phyloP scores from a whole-genome alignment of 2,329 filamentous ascomycete genomes.

The Aspergillus tubingensis region DNA sequence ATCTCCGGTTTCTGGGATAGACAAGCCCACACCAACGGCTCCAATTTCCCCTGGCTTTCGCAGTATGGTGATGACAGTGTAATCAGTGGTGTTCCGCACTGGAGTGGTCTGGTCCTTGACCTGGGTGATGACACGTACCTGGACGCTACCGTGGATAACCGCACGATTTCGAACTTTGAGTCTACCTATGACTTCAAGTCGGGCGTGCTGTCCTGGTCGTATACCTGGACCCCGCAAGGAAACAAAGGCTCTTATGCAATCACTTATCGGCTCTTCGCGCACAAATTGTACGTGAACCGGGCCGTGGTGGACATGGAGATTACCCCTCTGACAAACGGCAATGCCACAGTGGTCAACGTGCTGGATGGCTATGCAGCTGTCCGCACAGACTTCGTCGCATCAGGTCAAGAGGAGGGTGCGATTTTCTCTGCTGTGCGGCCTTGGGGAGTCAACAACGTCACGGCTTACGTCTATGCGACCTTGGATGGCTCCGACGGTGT shows the following conservation, averaged over 20 bases:
- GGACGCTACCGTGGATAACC: conserved; percentile 61
- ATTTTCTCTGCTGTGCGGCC: conserved; percentile 69
- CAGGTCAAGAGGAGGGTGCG: conserved; percentile 55
- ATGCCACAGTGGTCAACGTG: conserved; percentile 65
- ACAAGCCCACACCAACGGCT: conserved; percentile 59
- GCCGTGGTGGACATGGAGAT: conserved; percentile 63
- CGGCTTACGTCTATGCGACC: conserved; percentile 59
- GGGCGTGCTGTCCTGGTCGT: conserved; percentile 65
- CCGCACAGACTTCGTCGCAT: conserved; percentile 60
- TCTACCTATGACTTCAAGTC: conserved; percentile 64
- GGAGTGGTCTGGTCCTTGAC: conserved; percentile 61
- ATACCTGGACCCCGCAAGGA: conserved; percentile 63
- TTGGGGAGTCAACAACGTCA: conserved; percentile 61
- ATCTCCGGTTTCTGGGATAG: conserved; percentile 68
- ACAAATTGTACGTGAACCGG: conserved; percentile 64
- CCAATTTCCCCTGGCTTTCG: conserved; percentile 68
- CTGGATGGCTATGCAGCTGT: conserved; percentile 70
- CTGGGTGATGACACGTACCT: conserved; percentile 57
- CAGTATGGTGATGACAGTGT: conserved; percentile 71
- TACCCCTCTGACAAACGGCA: conserved; percentile 54
- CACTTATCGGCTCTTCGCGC: conserved; percentile 65
- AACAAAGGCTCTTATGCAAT: conserved; percentile 56
- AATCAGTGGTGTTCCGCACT: conserved; percentile 71
- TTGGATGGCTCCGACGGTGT: conserved; percentile 43
- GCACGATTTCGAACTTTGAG: conserved; percentile 61